These are phyloP conservation scores for Klebsormidium nitens DNA, from an alignment of 139 green algal species.

Conservation along the genomic window DNA sequence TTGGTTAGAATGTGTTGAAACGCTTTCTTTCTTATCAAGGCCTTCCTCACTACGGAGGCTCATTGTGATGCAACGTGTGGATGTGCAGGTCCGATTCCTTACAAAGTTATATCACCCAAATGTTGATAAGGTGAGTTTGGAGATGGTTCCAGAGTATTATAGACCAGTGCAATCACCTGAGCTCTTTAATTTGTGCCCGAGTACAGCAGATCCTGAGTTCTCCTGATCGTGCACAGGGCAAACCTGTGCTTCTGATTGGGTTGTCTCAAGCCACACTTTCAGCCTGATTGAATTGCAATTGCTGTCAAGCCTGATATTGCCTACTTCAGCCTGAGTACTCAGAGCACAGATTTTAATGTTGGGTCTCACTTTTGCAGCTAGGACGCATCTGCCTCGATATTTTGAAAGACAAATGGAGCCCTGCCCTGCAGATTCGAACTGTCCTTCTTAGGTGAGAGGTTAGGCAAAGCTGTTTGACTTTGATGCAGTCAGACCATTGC, in stretches of 20 bases:
- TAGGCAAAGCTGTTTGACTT: too few species aligned
- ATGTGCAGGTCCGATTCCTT: conserved; percentile 75
- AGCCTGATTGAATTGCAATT: not conserved
- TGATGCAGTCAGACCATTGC: too few species aligned
- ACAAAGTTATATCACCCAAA: conserved; percentile 99
- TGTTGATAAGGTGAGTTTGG: conserved; percentile 80
- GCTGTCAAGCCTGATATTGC: not conserved
- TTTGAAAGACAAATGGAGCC: conserved; percentile 99
- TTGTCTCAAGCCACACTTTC: not conserved
- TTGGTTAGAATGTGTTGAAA: not conserved
- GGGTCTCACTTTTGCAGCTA: too few species aligned
- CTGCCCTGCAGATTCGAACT: conserved; percentile 96
- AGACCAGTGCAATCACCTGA: not conserved
- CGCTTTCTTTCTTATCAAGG: not conserved
- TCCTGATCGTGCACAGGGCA: not conserved
- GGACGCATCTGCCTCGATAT: conserved; percentile 98
- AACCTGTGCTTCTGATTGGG: not conserved
- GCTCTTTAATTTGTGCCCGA: not conserved
- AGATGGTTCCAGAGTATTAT: not conserved
- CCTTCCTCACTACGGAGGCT: not conserved
- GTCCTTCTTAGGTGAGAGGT: conserved; percentile 81
- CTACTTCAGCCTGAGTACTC: too few species aligned
- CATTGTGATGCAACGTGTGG: not conserved
- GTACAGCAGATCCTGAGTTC: conserved; percentile 3
- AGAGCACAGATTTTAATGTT: too few species aligned